phyloP scores from a whole-genome alignment of 768 basidiomycete species.

The Leccinum rimulosum region DNA sequence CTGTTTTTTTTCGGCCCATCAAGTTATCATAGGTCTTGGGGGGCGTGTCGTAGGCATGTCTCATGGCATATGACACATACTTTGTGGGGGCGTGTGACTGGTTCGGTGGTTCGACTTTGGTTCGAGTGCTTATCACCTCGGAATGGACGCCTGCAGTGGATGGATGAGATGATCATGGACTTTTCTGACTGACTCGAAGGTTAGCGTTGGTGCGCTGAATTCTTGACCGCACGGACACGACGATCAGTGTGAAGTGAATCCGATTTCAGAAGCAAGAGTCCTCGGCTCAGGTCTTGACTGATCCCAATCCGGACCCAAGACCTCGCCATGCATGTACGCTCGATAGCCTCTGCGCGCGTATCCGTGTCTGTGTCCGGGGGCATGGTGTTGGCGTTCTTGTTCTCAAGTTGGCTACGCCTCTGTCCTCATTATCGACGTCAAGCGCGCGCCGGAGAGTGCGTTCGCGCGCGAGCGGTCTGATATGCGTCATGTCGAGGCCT shows the following conservation, averaged over 20 bases:
- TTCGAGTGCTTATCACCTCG: neutral
- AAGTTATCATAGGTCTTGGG: conserved; percentile 23
- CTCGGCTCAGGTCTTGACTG: neutral
- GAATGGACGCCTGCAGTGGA: no score
- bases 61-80: no score
- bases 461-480: no score
- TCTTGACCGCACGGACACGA: no score
- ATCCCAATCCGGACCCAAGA: conserved; percentile 68
- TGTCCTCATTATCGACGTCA: conserved; percentile 42
- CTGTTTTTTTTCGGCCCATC: conserved; percentile 72
- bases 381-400: neutral
- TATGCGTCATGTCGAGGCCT: no score
- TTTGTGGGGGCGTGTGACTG: neutral
- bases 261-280: neutral
- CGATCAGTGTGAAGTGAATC: neutral
- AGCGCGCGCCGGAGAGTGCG: conserved; percentile 52
- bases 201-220: no score
- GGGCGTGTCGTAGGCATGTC: no score
- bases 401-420: conserved; percentile 37
- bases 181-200: neutral
- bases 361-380: conserved; percentile 46
- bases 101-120: neutral
- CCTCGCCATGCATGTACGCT: conserved; percentile 58
- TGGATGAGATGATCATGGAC: neutral
- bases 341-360: conserved; percentile 55